Evolutionary conservation across 495 filamentous ascomycete species (phyloP).

Genomic region (Ascodesmis nigricans): DNA sequence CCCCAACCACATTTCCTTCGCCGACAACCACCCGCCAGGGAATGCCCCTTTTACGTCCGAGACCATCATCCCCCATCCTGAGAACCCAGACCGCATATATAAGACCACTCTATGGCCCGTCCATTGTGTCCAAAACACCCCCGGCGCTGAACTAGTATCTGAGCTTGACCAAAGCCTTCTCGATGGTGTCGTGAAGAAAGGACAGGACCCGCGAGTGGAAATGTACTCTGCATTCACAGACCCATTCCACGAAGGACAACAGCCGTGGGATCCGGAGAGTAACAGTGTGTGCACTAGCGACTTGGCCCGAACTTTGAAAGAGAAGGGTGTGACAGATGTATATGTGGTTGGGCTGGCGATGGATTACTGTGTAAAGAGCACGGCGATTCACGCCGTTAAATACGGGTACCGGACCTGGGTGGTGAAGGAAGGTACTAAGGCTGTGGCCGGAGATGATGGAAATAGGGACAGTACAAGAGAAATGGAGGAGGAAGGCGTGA

Average conservation of each 20-base stretch:
- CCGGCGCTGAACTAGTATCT: conserved; percentile 50
- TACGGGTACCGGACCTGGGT: conserved; percentile 60
- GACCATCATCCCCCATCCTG: conserved; percentile 44
- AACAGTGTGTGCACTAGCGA: conserved; percentile 36
- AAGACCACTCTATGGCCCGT: conserved; percentile 62
- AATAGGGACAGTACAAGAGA: conserved; percentile 38
- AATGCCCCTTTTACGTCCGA: conserved; percentile 43
- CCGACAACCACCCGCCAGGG: conserved; percentile 44
- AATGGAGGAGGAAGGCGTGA: conserved; percentile 33
- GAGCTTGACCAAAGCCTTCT: conserved; percentile 43
- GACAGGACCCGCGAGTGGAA: conserved; percentile 47
- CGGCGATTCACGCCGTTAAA: conserved; percentile 50
- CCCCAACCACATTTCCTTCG: conserved; percentile 68
- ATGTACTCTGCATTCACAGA: conserved; percentile 83
- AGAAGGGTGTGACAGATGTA: conserved; percentile 43
- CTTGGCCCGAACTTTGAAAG: conserved; percentile 34
- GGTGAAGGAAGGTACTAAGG: conserved; percentile 52
- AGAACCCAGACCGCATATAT: conserved; percentile 39
- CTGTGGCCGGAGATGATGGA: conserved; percentile 34
- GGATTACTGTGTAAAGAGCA: conserved; percentile 73
- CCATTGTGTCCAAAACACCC: conserved; percentile 61
- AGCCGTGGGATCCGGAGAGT: conserved; percentile 12
- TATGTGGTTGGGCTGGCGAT: conserved; percentile 69
- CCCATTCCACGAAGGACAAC: conserved; percentile 33
- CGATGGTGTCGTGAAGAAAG: conserved; percentile 53